Evolutionary conservation across 106 monocot species (phyloP).

Genomic region (Apostasia shenzhenica): DNA sequence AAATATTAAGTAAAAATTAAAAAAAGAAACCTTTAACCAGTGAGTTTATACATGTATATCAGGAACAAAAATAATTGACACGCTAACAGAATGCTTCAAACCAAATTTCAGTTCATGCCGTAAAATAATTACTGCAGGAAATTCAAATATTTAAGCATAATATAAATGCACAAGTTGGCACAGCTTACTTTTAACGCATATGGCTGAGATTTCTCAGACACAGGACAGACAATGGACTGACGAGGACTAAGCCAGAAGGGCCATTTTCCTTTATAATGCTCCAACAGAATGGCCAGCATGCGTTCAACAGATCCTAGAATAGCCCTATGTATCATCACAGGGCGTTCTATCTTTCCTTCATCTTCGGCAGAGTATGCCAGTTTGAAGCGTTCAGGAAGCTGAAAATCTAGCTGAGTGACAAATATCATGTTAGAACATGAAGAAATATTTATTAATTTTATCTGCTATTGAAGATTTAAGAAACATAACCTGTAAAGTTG

Average conservation of each 20-base stretch:
- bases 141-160: too few species aligned
- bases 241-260: conserved; percentile 99
- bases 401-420: conserved; percentile 87
- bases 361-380: conserved; percentile 87
- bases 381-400: conserved; percentile 90
- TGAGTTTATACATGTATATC: too few species aligned
- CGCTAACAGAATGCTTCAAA: too few species aligned
- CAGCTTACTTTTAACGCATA: conserved; percentile 76
- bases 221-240: conserved; percentile 90
- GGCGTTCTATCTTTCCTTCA: conserved; percentile 81
- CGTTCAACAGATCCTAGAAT: conserved; percentile 96
- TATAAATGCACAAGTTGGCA: neutral
- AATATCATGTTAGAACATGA: conserved; percentile 12
- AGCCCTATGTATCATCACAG: conserved; percentile 98
- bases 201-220: conserved; percentile 60
- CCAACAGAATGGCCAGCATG: conserved; percentile 97
- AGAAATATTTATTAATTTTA: neutral
- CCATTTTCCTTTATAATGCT: conserved; percentile 99
- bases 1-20: neutral
- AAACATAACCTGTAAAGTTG: conserved; percentile 79
- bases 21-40: neutral
- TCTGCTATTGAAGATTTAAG: neutral
- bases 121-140: too few species aligned
- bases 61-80: too few species aligned
- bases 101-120: too few species aligned